phyloP scores from a whole-genome alignment of 2,329 filamentous ascomycete species.

The Penicillium rolfsii region DNA sequence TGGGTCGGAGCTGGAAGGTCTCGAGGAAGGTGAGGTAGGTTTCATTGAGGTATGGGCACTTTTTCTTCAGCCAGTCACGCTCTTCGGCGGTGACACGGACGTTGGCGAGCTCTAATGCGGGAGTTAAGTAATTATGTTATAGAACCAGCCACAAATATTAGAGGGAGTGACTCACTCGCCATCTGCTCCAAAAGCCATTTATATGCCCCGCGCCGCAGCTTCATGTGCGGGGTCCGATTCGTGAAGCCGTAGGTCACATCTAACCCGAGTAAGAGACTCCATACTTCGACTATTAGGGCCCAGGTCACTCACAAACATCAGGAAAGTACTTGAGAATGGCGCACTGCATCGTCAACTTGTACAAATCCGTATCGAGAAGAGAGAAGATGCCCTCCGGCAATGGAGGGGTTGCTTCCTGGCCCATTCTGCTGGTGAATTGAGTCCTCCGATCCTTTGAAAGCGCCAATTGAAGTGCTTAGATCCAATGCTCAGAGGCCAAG shows the following conservation, averaged over 20 bases:
- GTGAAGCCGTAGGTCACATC: conserved; percentile 92
- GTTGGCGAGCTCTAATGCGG: conserved; percentile 70
- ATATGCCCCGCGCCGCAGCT: conserved; percentile 80
- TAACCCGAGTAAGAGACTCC: conserved; percentile 16
- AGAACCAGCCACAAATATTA: neutral
- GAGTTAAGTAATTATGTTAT: neutral
- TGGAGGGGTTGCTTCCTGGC: conserved; percentile 30
- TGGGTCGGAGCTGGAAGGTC: conserved; percentile 77
- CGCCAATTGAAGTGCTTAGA: neutral
- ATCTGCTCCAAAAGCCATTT: conserved; percentile 85
- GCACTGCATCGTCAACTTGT: conserved; percentile 99
- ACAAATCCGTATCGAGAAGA: conserved; percentile 81
- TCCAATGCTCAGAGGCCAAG: neutral
- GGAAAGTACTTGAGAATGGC: conserved; percentile 92
- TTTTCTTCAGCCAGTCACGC: conserved; percentile 72
- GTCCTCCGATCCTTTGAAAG: conserved; percentile 4
- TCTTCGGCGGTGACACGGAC: conserved; percentile 80
- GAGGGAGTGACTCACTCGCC: conserved; percentile 59
- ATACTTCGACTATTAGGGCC: too few species aligned
- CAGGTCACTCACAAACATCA: conserved; percentile 55
- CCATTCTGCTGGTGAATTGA: conserved; percentile 30
- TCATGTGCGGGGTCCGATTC: conserved; percentile 93
- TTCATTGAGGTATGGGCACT: conserved; percentile 77
- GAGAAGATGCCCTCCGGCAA: conserved; percentile 73
- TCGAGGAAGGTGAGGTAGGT: conserved; percentile 81